Percentiles rank a stretch among this genome's conserved stretches.
phyloP scores from a whole-genome alignment of 2,329 filamentous ascomycete genomes.

The Tolypocladium paradoxum region DNA sequence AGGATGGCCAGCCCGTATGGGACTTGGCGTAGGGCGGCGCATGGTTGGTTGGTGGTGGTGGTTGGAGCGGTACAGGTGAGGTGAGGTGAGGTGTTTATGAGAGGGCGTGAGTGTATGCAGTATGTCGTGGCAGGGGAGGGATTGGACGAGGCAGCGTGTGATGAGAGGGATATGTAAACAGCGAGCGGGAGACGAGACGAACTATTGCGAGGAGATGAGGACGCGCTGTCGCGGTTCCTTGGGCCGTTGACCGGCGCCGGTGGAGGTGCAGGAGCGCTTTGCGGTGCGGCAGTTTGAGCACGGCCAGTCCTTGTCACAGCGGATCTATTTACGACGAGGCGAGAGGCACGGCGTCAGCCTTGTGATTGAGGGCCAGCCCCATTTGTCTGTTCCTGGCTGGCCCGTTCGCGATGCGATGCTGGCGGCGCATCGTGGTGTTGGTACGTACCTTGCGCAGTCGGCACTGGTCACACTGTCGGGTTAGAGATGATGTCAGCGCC shows the following conservation, averaged over 20 bases:
- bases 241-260: constrained; percentile 41
- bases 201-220: constrained; percentile 52
- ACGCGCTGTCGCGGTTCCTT: constrained; percentile 45
- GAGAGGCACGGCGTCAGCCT: neutral
- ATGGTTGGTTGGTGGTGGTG: neutral
- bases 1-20: neutral
- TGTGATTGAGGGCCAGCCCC: neutral
- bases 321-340: constrained; percentile 29
- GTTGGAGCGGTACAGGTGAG: neutral
- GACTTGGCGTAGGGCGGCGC: neutral
- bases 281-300: constrained; percentile 48
- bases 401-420: neutral
- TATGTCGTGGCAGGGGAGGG: neutral
- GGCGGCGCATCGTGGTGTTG: neutral
- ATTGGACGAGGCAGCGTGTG: neutral
- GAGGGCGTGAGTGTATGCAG: neutral
- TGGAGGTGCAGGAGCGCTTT: constrained; percentile 42
- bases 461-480: constrained; percentile 33
- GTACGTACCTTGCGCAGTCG: constrained; percentile 28
- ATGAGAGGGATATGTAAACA: neutral
- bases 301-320: constrained; percentile 47
- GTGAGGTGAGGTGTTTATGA: neutral
- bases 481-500: neutral
- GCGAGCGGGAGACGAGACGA: constrained; percentile 13
- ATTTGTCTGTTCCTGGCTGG: neutral